Base-by-base conservation (phyloP, 179 eudicot genomes). In the Patellifolia procumbens region DNA sequence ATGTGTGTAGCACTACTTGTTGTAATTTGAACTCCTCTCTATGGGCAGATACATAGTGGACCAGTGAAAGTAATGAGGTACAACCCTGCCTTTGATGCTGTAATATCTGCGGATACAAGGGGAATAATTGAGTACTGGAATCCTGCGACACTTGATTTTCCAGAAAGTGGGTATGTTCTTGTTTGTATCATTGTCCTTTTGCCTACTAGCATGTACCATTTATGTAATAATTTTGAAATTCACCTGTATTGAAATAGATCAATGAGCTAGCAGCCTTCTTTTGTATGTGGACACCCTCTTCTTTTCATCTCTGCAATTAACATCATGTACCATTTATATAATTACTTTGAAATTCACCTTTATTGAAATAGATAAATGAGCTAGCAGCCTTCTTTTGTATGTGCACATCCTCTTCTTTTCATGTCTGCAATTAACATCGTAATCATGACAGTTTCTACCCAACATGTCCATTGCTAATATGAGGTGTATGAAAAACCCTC, bases 71-170 rank as follows among this genome's bases (percentile, higher is more conserved):
- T 85, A 24, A 92, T 94, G 97, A 91, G 88, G 83, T 94, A 85
- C 93, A 94, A 91, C 80, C 88, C 83, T 52, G 84, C 73, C 68
- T 88, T 84, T 70, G 93, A 92, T 80, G 80, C 95, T 28, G 91
- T 94, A 72, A 84, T 94, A 78, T 94, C 98, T 80, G 92, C 87
- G 34, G 98, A 94, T 85, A 87, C 81, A 55, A 91, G 85, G 82
- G 98, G 98, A 80, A 86, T 94, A 68, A 84, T 94, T 62, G 98
- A 94, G 83, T 94, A 92, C 78, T 94, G 98, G 98, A 80, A 86
- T 80, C 88, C 98, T 69, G 75, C 81, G 15, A 86, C 97, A 20
- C 95, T 94, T 78, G 76, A 86, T 79, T 91, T 94, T 82, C 96
- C 97, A 3, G 97, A 88, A 65, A 82, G 81, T 48, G 90, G 90